phyloP scores from a whole-genome alignment of 129 eudicot genomes.

The Deinandra increscens region DNA sequence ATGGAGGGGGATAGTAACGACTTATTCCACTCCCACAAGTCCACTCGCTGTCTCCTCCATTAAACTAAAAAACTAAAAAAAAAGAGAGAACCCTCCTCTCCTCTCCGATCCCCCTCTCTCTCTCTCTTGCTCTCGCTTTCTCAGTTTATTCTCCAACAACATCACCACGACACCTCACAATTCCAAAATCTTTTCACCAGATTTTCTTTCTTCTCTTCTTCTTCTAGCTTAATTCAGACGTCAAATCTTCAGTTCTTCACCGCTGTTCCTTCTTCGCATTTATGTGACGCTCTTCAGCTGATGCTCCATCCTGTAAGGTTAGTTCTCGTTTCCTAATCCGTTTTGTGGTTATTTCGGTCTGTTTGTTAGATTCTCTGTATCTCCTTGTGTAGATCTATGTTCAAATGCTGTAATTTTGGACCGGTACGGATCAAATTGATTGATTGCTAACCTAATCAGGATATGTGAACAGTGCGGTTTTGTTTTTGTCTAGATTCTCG shows the following conservation, averaged over 20 bases:
- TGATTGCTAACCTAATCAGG: conserved; percentile 25
- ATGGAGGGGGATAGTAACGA: conserved; percentile 14
- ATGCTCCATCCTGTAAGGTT: conserved; percentile 41
- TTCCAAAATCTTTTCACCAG: conserved; percentile 24
- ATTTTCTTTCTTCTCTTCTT: conserved; percentile 13
- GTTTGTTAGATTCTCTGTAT: conserved; percentile 23
- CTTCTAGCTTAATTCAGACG: conserved; percentile 15
- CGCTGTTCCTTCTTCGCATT: neutral
- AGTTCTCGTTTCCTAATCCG: conserved; percentile 6
- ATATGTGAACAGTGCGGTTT: neutral
- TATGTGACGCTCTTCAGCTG: conserved; percentile 2
- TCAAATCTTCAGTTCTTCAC: neutral
- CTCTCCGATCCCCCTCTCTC: conserved; percentile 28
- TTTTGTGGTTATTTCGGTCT: conserved; percentile 2
- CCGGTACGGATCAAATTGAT: conserved; percentile 29
- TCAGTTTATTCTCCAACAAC: conserved; percentile 40
- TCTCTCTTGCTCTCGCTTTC: conserved; percentile 32
- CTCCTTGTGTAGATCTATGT: conserved; percentile 45
- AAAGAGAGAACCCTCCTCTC: conserved; percentile 19
- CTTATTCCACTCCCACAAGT: conserved; percentile 30
- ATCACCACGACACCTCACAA: conserved; percentile 48
- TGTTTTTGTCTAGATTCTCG: neutral
- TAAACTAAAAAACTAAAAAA: conserved; percentile 28
- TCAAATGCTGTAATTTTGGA: conserved; percentile 27
- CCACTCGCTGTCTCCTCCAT: conserved; percentile 31